Evolutionary conservation across 177 flowering plant species (phyloP), one percentile per base, ranked within the genome.

Genomic region (Vitis hybrid): DNA sequence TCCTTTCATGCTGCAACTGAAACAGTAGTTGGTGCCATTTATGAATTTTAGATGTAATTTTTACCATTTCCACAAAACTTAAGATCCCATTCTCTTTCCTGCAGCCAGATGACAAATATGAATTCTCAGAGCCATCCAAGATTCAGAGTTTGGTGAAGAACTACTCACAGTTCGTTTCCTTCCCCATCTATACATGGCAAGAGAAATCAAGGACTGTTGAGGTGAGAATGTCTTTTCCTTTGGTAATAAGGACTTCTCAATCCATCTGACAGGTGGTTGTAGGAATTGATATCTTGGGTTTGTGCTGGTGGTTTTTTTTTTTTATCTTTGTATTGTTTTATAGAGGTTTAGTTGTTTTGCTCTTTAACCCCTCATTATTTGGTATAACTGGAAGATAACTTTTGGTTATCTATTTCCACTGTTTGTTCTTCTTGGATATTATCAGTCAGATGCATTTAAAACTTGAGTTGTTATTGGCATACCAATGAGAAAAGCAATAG

Each of bases 131-230:
- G 15, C 97, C 98, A 2, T 51, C 82, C 12, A 88, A 82, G 77
- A 89, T 93, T 66, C 94, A 90, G 82, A 69, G 78, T 66, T 76
- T 95, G 83, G 98, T 95, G 78, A 95, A 95, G 87, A 95, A 93
- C 67, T 93, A 95, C 68, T 95, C 99, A 0, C 99, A 95, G 76
- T 95, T 93, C 79, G 90, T 93, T 70, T 88, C 97, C 39, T 95
- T 95, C 78, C 99, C 99, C 56, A 95, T 95, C 72, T 95, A 93
- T 70, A 93, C 97, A 64, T 93, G 99, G 99, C 91, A 83, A 78
- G 98, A 95, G 70, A 91, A 95, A 76, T 90, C 99, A 71, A 89
- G 93, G 80, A 90, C 89, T n/a, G 85, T 93, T 65, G 99, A 95
- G 97, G 99, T 91, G 57, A 75, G 81, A 5, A 57, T 51, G 12